These are phyloP conservation scores for Trichosporon faecale DNA, from an alignment of 1,284 basidiomycete genomes.

Conservation along the genomic window DNA sequence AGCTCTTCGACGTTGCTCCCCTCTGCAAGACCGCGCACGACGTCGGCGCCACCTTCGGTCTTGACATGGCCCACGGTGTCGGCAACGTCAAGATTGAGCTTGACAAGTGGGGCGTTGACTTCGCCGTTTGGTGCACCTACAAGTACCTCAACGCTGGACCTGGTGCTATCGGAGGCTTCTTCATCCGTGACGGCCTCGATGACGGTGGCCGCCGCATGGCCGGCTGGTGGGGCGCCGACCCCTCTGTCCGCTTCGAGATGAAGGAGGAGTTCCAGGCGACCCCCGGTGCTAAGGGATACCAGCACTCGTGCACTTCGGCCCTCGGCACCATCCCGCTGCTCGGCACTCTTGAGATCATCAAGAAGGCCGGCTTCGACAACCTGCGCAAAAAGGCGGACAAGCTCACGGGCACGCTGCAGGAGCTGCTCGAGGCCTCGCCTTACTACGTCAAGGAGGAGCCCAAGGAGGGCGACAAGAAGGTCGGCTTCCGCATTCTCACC, in stretches of 20 bases:
- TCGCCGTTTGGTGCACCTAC: slow-evolving; percentile 97
- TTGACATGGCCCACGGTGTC: slow-evolving; percentile 93
- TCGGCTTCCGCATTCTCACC: slow-evolving; percentile 82
- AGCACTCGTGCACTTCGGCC: slow-evolving; percentile 88
- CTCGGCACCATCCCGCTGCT: slow-evolving; percentile 74
- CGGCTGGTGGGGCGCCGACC: slow-evolving; percentile 97
- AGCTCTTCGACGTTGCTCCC: slow-evolving; percentile 79
- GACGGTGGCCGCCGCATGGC: slow-evolving; percentile 63
- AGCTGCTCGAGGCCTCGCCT: slow-evolving; percentile 60
- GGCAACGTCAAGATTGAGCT: slow-evolving; percentile 88
- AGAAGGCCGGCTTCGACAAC: slow-evolving; percentile 67
- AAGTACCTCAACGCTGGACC: slow-evolving; percentile 97
- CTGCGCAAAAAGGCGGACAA: slow-evolving; percentile 66
- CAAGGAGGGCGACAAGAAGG: slow-evolving; percentile 17
- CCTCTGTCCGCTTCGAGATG: slow-evolving; percentile 86
- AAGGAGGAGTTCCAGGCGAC: slow-evolving; percentile 76
- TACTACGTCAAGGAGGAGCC: slow-evolving; percentile 57
- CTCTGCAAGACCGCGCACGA: slow-evolving; percentile 82
- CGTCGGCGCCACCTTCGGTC: slow-evolving; percentile 80
- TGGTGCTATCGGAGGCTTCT: slow-evolving; percentile 82
- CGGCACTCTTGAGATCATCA: slow-evolving; percentile 76
- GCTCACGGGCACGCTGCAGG: slow-evolving; percentile 70
- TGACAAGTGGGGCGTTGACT: slow-evolving; percentile 93
- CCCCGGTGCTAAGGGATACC: slow-evolving; percentile 87
- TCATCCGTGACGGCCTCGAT: slow-evolving; percentile 45